phyloP scores from a whole-genome alignment of 345 rosid species.

The Eucalyptus microcorys region DNA sequence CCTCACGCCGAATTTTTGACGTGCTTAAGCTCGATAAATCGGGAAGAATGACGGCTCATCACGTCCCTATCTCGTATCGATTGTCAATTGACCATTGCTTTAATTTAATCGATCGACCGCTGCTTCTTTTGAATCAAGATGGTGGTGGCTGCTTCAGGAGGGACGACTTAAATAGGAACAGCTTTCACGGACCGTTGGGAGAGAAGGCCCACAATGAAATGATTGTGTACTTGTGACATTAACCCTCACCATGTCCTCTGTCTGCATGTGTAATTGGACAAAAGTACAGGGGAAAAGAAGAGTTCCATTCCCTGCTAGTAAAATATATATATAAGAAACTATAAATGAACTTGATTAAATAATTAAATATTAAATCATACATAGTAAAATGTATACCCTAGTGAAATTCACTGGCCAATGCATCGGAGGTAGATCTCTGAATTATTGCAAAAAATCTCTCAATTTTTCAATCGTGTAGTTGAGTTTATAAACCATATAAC shows the following conservation, averaged over 20 bases:
- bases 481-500: background rate
- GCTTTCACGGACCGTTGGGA: background rate
- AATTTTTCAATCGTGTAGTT: background rate
- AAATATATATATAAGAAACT: background rate
- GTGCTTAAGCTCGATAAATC: background rate
- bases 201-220: background rate
- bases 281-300: background rate
- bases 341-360: background rate
- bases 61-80: background rate
- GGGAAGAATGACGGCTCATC: background rate
- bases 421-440: background rate
- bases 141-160: background rate
- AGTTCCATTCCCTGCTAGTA: background rate
- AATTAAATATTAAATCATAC: background rate
- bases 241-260: background rate
- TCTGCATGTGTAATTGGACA: background rate
- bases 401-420: background rate
- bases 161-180: background rate
- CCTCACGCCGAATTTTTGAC: background rate
- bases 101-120: background rate
- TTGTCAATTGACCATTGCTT: background rate
- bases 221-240: background rate
- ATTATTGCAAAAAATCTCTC: background rate
- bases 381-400: background rate
- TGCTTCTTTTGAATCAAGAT: background rate